Percentiles rank a stretch among this genome's conserved stretches.
These are phyloP conservation scores for Globisporangium okanoganense DNA, from an alignment of 352 stramenopile genomes.

Conservation along the genomic window DNA sequence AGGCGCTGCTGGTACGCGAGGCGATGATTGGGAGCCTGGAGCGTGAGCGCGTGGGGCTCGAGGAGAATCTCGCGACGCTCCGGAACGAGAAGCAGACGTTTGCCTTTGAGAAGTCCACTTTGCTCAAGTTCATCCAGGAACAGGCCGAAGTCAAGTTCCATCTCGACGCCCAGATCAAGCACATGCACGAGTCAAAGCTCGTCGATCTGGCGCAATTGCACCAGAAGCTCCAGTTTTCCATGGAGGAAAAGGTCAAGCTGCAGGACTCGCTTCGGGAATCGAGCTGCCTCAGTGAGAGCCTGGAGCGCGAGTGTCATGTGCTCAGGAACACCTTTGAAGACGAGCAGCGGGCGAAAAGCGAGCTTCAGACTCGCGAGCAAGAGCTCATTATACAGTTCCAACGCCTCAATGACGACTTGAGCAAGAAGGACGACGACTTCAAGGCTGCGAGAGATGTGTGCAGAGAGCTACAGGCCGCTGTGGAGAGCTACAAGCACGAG, in stretches of 20 bases:
- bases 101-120: slow-evolving; percentile 63
- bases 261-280: slow-evolving; percentile 30
- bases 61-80: slow-evolving; percentile 38
- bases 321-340: slow-evolving; percentile 22
- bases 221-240: slow-evolving; percentile 25
- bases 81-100: slow-evolving; percentile 48
- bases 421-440: slow-evolving; percentile 45
- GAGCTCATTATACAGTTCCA: slow-evolving; percentile 36
- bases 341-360: slow-evolving; percentile 30
- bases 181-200: slow-evolving; percentile 38
- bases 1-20: slow-evolving; percentile 50
- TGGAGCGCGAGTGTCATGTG: slow-evolving; percentile 28
- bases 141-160: slow-evolving; percentile 69
- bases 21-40: slow-evolving; percentile 50
- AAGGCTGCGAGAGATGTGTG: slow-evolving; percentile 48
- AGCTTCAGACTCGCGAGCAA: slow-evolving; percentile 30
- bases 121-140: slow-evolving; percentile 76
- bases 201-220: slow-evolving; percentile 31
- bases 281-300: slow-evolving; percentile 25
- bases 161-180: slow-evolving; percentile 48
- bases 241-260: slow-evolving; percentile 43
- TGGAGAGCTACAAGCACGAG: slow-evolving; percentile 36
- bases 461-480: slow-evolving; percentile 35
- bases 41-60: slow-evolving; percentile 36
- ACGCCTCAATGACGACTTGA: slow-evolving; percentile 23